Base-by-base conservation (phyloP, 192 early-diverging fungal species). In the Rhizophagus prolifer region DNA sequence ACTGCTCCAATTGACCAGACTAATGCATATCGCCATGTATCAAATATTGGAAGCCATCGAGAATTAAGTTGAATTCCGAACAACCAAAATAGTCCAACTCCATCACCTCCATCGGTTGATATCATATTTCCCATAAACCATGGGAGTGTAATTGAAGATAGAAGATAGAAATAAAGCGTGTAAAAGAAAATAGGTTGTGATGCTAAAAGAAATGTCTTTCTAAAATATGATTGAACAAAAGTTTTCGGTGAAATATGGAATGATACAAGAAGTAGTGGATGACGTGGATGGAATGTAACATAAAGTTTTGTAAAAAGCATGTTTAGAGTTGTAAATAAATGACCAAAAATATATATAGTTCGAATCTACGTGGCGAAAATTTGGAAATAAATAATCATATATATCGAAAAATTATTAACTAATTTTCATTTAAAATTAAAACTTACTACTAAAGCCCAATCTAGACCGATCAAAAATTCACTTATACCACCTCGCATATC, bases 71-170 rank as follows among this genome's bases (percentile, higher is more conserved):
- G 47, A 16, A 91, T 79, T 1, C 90, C 90, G 65, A 81, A 89
- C 7, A 86, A 63, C 58, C 89, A 91, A 36, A 90, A 85, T 0
- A 79, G 81, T 0, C 89, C 90, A 19, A 80, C 67, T 64, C 89
- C 54, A 61, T 79, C 79, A 0, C 61, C 65, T 21, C 28, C 28
- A 30, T 62, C 61, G 4, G 88, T 81, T 28, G 93, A 91, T 12
- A 95, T 88, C 74, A 95, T 85, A 3, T 87, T 85, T 3, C 91
- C 94, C 9, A 85, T 64, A 65, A 94, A 94, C 89, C 91, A 88
- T 0, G 92, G 92, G 5, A 89, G 82, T 12, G 87, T 78, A 2
- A 89, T 78, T 3, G 89, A 70, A 19, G 83, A 71, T 67, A 88
- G 76, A 5, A 82, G 65, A 61, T 85, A 85, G 38, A 79, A 70